Evolutionary conservation across 169 alveolate genomes (phyloP).

Genomic region (Eimeria sp.): DNA sequence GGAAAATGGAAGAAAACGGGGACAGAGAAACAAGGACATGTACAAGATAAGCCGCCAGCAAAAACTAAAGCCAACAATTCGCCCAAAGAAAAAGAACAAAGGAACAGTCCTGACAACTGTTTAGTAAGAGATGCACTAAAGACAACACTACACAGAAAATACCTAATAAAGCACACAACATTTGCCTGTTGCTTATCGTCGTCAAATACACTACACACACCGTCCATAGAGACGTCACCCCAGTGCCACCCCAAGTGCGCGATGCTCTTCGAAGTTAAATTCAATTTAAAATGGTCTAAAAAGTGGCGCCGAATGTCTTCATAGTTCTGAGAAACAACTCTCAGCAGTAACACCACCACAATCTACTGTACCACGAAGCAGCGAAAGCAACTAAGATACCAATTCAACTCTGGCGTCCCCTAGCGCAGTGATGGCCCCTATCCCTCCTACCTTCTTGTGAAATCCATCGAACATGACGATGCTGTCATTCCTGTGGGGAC

Average conservation of each 20-base stretch:
- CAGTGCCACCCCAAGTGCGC: slow-evolving; percentile 94
- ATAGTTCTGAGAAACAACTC: slow-evolving; percentile 68
- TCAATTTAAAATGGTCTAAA: slow-evolving; percentile 89
- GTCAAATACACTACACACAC: slow-evolving; percentile 47
- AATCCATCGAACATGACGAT: slow-evolving; percentile 88
- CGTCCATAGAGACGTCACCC: slow-evolving; percentile 93
- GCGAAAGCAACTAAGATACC: not conserved
- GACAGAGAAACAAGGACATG: not conserved
- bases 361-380: not conserved
- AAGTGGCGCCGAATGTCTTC: slow-evolving; percentile 92
- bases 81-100: too few relatives aligned
- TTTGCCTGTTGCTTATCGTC: too few relatives aligned
- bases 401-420: too few relatives aligned
- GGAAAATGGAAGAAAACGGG: not conserved
- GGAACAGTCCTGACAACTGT: too few relatives aligned
- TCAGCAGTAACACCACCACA: too few relatives aligned
- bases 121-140: not conserved
- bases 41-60: not conserved
- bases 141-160: not conserved
- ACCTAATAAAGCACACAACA: too few relatives aligned
- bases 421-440: too few relatives aligned
- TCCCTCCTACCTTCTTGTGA: slow-evolving; percentile 86
- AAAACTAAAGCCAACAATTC: not conserved
- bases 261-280: slow-evolving; percentile 84
- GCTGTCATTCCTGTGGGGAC: slow-evolving; percentile 87